Percentiles rank a stretch among this genome's conserved stretches.
Evolutionary conservation across 2,329 filamentous ascomycete genomes (phyloP).

Genomic region (Trichoderma polysporum): DNA sequence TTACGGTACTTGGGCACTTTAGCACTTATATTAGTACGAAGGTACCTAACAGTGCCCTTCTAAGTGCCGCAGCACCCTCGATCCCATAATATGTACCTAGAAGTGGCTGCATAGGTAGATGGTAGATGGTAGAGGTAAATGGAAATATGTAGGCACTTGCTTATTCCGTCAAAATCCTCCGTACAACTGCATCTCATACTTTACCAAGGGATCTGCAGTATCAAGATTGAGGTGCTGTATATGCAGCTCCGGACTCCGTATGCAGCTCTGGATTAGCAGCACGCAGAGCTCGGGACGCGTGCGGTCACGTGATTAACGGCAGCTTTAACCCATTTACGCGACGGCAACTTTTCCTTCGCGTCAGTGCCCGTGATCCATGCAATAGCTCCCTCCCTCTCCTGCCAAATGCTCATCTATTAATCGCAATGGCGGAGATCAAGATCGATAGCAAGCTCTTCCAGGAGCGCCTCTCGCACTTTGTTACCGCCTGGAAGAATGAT

Average conservation of each 20-base stretch:
- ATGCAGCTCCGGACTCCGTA: background rate
- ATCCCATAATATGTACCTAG: background rate
- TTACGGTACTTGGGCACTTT: too few species aligned
- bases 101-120: background rate
- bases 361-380: slow-evolving; percentile 29
- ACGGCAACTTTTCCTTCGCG: slow-evolving; percentile 42
- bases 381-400: slow-evolving; percentile 27
- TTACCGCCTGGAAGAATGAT: slow-evolving; percentile 93
- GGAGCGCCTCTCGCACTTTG: slow-evolving; percentile 83
- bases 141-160: background rate
- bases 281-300: background rate
- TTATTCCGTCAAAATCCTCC: background rate
- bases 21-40: too few species aligned
- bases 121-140: background rate
- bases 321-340: slow-evolving; percentile 42
- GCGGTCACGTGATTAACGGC: slow-evolving; percentile 6
- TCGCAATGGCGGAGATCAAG: slow-evolving; percentile 76
- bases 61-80: too few species aligned
- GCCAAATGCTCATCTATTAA: slow-evolving; percentile 33
- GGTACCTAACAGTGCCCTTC: too few species aligned
- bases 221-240: background rate
- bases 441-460: slow-evolving; percentile 95
- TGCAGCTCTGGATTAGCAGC: background rate
- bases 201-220: background rate
- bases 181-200: too few species aligned